Evolutionary conservation across 352 stramenopile genomes (phyloP), one percentile per base, ranked within the genome.

Genomic region (Phytophthora pluvialis): DNA sequence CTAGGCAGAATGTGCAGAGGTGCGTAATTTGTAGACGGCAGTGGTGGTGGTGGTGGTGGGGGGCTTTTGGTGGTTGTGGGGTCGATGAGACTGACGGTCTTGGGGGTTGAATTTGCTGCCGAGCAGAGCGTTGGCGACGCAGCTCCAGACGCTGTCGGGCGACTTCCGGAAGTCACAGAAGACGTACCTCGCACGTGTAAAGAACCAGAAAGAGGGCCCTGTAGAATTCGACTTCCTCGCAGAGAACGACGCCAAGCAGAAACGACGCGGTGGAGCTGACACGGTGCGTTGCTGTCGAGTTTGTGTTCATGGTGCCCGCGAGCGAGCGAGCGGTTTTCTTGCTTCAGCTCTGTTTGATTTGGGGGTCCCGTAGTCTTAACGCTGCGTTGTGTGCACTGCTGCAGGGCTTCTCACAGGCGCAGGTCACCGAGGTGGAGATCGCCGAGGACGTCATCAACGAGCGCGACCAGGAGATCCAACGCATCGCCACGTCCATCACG

Each of bases 401-500:
- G 46, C 42, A 93, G 79, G 94, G 93, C 28, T 99, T 99, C 64
- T 98, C 91, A 46, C 83, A 95, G 49, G 86, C 97, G 55, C 97
- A 99, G 81, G 74, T 99, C 63, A 90, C 92, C 4, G 96, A 99
- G 40, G 89, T 99, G 28, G 97, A 99, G 73, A 97, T 99, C 58
- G 86, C 97, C 5, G 93, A 98, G 58, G 82, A 97, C 57, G 78
- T 98, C 33, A 98, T 98, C 56, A 95, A 98, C 58, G 90, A 98
- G 72, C 81, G 96, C n/a, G 95, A 99, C 75, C 76, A 96, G 66
- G 96, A 99, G 67, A 98, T 99, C 67, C 81, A 93, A 56, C 90
- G 98, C 67, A 99, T 99, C 78, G 97, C 98, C 18, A 97, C 98
- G 62, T 98, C 89, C 43, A 99, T 99, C 75, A 98, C 99, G 65